Conservation (phyloP, 441 rosid species). For the Sinapis alba region DNA sequence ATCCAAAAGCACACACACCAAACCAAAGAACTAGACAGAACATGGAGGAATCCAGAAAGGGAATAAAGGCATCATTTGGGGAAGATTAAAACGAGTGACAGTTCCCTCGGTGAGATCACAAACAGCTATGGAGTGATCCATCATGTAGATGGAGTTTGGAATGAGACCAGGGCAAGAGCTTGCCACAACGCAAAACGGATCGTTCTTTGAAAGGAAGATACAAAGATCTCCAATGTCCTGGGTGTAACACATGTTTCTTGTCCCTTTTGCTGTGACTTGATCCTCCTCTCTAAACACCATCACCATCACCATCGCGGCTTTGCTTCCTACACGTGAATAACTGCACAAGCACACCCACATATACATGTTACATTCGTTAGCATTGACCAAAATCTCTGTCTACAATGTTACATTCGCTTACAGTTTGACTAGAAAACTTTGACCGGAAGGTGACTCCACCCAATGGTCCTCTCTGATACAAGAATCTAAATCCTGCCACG, state of each 20-base stretch:
- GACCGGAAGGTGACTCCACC: constrained; percentile 29
- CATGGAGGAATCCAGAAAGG: constrained; percentile 9
- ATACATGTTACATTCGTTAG: too few species aligned
- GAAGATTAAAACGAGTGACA: background rate
- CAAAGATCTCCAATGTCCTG: constrained; percentile 20
- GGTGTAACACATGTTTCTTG: constrained; percentile 9
- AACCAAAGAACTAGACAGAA: background rate
- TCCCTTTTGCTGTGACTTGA: background rate
- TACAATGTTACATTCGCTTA: background rate
- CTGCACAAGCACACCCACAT: too few species aligned
- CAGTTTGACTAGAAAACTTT: constrained; percentile 16
- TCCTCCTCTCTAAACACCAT: constrained; percentile 16
- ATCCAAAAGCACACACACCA: background rate
- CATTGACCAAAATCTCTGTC: too few species aligned
- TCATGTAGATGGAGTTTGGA: background rate
- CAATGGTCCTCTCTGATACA: constrained; percentile 6
- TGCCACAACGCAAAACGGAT: background rate
- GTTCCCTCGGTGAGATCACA: background rate
- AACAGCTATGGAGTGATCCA: background rate
- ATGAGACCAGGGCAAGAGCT: constrained; percentile 24
- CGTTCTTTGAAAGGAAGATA: constrained; percentile 12
- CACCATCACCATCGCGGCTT: background rate
- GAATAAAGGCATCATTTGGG: background rate
- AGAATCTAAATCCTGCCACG: background rate
- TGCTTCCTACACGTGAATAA: too few species aligned